phyloP scores from a whole-genome alignment of 2,329 filamentous ascomycete genomes.

The Chaetomium sp. region DNA sequence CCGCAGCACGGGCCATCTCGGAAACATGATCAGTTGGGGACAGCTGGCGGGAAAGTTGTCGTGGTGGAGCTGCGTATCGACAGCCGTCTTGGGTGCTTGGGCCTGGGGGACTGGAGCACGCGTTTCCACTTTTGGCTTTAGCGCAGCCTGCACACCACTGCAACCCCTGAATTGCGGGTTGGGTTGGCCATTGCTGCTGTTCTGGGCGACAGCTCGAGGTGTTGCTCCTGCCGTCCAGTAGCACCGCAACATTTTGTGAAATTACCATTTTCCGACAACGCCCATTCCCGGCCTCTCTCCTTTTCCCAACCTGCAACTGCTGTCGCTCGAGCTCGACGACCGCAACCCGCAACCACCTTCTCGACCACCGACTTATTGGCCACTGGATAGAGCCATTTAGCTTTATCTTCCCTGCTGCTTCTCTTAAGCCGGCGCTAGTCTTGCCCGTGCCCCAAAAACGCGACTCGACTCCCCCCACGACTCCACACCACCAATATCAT shows the following conservation, averaged over 20 bases:
- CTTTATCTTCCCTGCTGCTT: slow-evolving; percentile 27
- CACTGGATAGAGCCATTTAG: slow-evolving; percentile 31
- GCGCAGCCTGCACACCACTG: slow-evolving; percentile 23
- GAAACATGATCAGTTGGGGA: background rate
- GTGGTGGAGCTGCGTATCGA: slow-evolving; percentile 1
- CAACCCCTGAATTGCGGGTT: slow-evolving; percentile 34
- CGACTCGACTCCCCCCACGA: slow-evolving; percentile 26
- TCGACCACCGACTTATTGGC: slow-evolving; percentile 28
- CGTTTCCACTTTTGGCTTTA: slow-evolving; percentile 23
- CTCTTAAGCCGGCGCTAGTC: slow-evolving; percentile 30
- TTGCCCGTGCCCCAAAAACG: slow-evolving; percentile 31
- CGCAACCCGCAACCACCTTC: slow-evolving; percentile 28
- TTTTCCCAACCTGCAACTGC: slow-evolving; percentile 34
- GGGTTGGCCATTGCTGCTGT: slow-evolving; percentile 27
- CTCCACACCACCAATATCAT: slow-evolving; percentile 33
- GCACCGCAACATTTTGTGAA: slow-evolving; percentile 45
- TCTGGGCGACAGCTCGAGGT: slow-evolving; percentile 24
- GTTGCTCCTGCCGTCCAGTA: slow-evolving; percentile 31
- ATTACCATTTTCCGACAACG: slow-evolving; percentile 41
- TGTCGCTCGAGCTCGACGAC: slow-evolving; percentile 32
- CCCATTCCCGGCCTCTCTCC: slow-evolving; percentile 34
- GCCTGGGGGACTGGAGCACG: slow-evolving; percentile 17
- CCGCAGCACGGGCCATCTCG: background rate
- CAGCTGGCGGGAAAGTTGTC: slow-evolving; percentile 13
- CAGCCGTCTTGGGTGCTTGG: slow-evolving; percentile 3